Evolutionary conservation across 116 monocot genomes (phyloP), one percentile per base, ranked within the genome.

Genomic region (Trichopus zeylanicus): DNA sequence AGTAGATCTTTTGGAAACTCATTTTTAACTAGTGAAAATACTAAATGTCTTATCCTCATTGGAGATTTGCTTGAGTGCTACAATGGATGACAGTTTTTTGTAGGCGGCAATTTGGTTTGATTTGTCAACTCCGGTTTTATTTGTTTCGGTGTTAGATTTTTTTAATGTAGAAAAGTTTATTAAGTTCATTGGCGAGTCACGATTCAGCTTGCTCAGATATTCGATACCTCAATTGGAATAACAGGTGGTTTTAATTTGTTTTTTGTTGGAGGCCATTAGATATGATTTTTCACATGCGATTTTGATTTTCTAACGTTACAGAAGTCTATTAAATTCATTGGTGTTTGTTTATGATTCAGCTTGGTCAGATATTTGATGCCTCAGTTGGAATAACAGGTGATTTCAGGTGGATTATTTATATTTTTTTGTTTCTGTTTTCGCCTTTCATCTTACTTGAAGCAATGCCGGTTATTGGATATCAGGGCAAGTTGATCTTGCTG

Each of bases 401-500:
- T 13, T 3, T 42, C 18, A 42, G n/a, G 42, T 23, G 22, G 29
- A 6, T 35, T n/a, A n/a, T 19, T 46, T 10, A n/a, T 38, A n/a
- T 61, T 52, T 1, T 5, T 20, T n/a, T 3, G 29, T 19, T 34
- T 30, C 5, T 26, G 28, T 15, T 58, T 8, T 26, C 9, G 32
- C 13, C 37, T 51, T 6, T 31, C 27, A 33, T 46, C 12, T 20
- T 42, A 38, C 18, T 38, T 42, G 13, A 22, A 15, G 12, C 54
- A 15, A 21, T 10, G 31, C 31, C 16, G 31, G 26, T 12, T 19
- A n/a, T 47, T n/a, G n/a, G 24, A 2, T 48, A 37, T 47, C 51
- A 87, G 88, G 93, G 28, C 66, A 69, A 49, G 87, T 75, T 28
- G 79, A 90, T 64, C 87, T 95, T 42, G 95, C 77, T 54, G 95